Evolutionary conservation across 2,329 filamentous ascomycete species (phyloP).

Genomic region (Fonsecaea multimorphosa): DNA sequence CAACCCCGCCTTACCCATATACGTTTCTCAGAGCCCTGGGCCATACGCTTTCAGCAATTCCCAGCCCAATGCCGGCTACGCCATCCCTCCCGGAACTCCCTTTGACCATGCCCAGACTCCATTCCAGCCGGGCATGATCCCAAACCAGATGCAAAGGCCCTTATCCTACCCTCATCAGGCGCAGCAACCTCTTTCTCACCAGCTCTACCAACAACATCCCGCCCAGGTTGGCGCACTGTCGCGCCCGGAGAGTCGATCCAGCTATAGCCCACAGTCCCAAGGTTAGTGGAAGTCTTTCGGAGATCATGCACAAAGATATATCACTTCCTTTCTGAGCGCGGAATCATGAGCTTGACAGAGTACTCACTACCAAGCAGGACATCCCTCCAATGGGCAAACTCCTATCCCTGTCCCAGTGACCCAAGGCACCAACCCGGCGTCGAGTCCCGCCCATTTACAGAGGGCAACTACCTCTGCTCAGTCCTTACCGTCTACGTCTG

Average conservation of each 20-base stretch:
- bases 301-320: slow-evolving; percentile 2
- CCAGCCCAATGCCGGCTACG: slow-evolving; percentile 21
- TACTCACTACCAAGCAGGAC: slow-evolving; percentile 23
- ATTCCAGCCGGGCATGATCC: slow-evolving; percentile 34
- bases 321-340: not conserved
- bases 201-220: slow-evolving; percentile 37
- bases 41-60: slow-evolving; percentile 30
- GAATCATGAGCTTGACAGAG: slow-evolving; percentile 3
- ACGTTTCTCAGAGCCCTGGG: slow-evolving; percentile 27
- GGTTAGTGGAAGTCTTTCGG: slow-evolving; percentile 20
- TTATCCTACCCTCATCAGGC: slow-evolving; percentile 31
- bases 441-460: slow-evolving; percentile 22
- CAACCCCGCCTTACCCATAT: slow-evolving; percentile 39
- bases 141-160: slow-evolving; percentile 31
- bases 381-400: slow-evolving; percentile 28
- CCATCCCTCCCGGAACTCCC: slow-evolving; percentile 28
- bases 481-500: slow-evolving; percentile 11
- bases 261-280: slow-evolving; percentile 25
- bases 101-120: slow-evolving; percentile 35
- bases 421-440: slow-evolving; percentile 30
- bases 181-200: slow-evolving; percentile 31
- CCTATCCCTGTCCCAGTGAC: slow-evolving; percentile 35
- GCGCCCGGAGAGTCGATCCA: slow-evolving; percentile 20
- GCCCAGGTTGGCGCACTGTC: slow-evolving; percentile 31
- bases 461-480: slow-evolving; percentile 17